phyloP scores from a whole-genome alignment of 2,329 filamentous ascomycete genomes.

The Phyllosticta capitalensis region DNA sequence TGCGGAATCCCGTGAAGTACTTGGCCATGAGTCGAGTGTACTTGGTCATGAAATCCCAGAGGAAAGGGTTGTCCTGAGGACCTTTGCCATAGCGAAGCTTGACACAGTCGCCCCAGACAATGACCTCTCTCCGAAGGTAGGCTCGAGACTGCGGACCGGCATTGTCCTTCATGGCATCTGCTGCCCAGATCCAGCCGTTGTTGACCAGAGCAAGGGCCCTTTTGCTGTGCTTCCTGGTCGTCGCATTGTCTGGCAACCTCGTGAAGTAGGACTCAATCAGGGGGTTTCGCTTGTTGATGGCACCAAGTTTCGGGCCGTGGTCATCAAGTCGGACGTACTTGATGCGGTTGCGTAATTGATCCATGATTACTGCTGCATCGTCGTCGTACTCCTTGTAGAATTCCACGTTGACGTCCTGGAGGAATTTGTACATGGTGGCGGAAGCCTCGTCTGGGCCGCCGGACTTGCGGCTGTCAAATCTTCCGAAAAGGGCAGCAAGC shows the following conservation, averaged over 20 bases:
- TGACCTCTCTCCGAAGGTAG: constrained; percentile 93
- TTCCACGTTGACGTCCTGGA: constrained; percentile 77
- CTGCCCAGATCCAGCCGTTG: constrained; percentile 98
- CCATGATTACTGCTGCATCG: constrained; percentile 72
- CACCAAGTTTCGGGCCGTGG: constrained; percentile 76
- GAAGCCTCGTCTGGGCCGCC: constrained; percentile 43
- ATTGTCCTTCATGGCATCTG: constrained; percentile 88
- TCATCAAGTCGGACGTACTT: constrained; percentile 93
- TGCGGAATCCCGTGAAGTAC: constrained; percentile 89
- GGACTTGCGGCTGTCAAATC: constrained; percentile 46
- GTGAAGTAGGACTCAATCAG: constrained; percentile 95
- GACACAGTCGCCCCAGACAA: constrained; percentile 97
- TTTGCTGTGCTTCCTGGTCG: constrained; percentile 64
- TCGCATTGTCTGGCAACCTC: constrained; percentile 67
- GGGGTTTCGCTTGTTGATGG: constrained; percentile 66
- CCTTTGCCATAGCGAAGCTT: constrained; percentile 82
- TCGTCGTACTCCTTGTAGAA: constrained; percentile 88
- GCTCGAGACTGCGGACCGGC: constrained; percentile 80
- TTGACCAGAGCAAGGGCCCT: constrained; percentile 78
- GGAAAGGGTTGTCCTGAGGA: constrained; percentile 77
- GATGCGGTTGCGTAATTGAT: constrained; percentile 87
- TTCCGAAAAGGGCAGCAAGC: constrained; percentile 58
- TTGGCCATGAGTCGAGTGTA: constrained; percentile 90
- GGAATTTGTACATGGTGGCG: constrained; percentile 48
- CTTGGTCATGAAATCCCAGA: constrained; percentile 93